phyloP scores from a whole-genome alignment of 2,329 filamentous ascomycete species.

The Aureobasidium uvarum region DNA sequence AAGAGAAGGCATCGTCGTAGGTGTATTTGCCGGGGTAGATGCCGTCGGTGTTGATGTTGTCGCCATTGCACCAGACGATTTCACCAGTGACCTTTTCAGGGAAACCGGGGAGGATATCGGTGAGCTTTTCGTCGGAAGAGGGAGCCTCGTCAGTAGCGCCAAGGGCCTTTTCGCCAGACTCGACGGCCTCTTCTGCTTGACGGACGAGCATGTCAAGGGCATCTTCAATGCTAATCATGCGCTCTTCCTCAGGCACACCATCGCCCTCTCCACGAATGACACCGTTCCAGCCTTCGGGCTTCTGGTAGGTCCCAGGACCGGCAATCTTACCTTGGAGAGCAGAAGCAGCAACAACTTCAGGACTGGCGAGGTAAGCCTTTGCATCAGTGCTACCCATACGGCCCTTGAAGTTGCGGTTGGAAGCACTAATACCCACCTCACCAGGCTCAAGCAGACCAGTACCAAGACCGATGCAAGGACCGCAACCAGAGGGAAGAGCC shows the following conservation, averaged over 20 bases:
- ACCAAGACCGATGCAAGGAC: constrained; percentile 82
- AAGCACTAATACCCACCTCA: constrained; percentile 82
- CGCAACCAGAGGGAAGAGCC: constrained; percentile 70
- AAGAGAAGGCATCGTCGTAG: constrained; percentile 79
- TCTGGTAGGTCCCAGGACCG: constrained; percentile 75
- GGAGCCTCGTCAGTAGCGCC: constrained; percentile 34
- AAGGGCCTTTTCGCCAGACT: constrained; percentile 52
- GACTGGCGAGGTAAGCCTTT: constrained; percentile 81
- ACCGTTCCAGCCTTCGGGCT: constrained; percentile 65
- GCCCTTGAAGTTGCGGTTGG: constrained; percentile 88
- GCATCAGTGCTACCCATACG: constrained; percentile 80
- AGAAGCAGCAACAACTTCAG: constrained; percentile 89
- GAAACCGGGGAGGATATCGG: constrained; percentile 80
- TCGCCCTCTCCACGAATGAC: constrained; percentile 70
- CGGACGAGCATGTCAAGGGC: constrained; percentile 69
- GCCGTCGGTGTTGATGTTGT: constrained; percentile 87
- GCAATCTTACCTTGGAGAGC: constrained; percentile 71
- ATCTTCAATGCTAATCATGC: constrained; percentile 65
- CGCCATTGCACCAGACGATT: constrained; percentile 81
- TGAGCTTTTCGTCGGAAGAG: constrained; percentile 46
- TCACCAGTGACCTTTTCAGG: constrained; percentile 79
- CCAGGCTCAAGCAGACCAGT: constrained; percentile 75
- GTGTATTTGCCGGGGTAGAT: constrained; percentile 93
- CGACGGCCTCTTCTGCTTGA: constrained; percentile 64
- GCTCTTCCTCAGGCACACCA: constrained; percentile 62